A percentile compares a stretch with the other conserved stretches of the same genome.
phyloP scores from a whole-genome alignment of 148 eudicot genomes.

The Amaranthus palmeri region DNA sequence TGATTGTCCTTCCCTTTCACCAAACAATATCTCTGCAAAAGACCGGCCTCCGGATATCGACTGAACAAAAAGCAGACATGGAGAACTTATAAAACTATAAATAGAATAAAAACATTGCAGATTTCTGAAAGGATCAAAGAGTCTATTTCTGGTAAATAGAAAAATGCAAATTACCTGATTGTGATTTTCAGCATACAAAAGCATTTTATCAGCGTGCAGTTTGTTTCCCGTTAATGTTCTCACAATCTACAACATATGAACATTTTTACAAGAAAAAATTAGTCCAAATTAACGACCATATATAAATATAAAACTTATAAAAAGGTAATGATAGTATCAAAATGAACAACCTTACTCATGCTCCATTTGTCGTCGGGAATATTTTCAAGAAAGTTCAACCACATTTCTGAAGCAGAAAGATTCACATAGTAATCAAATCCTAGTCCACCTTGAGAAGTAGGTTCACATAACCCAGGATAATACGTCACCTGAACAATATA shows the following conservation, averaged over 20 bases:
- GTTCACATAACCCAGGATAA: constrained; percentile 91
- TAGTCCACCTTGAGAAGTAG: constrained; percentile 91
- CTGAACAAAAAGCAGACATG: constrained; percentile 37
- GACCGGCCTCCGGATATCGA: constrained; percentile 93
- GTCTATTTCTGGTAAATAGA: not conserved
- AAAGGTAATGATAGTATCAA: not conserved
- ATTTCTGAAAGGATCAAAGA: not conserved
- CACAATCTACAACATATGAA: constrained; percentile 54
- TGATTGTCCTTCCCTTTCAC: constrained; percentile 34
- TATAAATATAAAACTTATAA: no score
- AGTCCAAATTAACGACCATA: constrained; percentile 2
- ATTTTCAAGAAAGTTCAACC: constrained; percentile 70
- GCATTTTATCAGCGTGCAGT: constrained; percentile 64
- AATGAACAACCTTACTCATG: constrained; percentile 81
- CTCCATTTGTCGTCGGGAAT: constrained; percentile 82
- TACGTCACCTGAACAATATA: constrained; percentile 56
- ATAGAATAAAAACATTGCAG: not conserved
- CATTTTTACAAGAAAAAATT: not conserved
- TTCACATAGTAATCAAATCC: constrained; percentile 96
- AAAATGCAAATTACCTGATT: constrained; percentile 56
- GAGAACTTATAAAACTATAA: constrained; percentile 1
- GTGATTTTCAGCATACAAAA: constrained; percentile 91
- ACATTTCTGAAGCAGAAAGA: constrained; percentile 80
- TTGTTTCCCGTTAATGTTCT: constrained; percentile 58
- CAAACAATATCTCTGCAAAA: constrained; percentile 80